Conservation (phyloP, 164 flowering plant genomes). For the Nymphaea colorata region DNA sequence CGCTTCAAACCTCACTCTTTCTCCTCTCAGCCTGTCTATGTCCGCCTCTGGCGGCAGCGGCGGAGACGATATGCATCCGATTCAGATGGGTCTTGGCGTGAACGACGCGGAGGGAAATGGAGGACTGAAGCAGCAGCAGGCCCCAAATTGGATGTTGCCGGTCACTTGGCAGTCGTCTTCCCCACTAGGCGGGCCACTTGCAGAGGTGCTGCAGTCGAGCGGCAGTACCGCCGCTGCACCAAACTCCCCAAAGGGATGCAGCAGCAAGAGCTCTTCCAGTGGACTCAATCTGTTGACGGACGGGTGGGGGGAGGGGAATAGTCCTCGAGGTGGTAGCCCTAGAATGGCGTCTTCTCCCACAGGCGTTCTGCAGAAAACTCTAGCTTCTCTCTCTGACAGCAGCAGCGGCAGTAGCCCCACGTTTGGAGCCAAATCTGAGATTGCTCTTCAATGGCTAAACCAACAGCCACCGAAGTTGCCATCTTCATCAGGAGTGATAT, state of each 20-base stretch:
- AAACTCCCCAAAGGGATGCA: conserved; percentile 14
- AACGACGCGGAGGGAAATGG: conserved; percentile 13
- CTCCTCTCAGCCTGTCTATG: conserved; percentile 50
- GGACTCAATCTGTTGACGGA: conserved; percentile 22
- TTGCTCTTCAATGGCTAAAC: conserved; percentile 29
- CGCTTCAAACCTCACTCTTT: conserved; percentile 19
- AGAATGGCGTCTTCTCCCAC: conserved; percentile 20
- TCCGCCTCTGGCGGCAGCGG: conserved; percentile 16
- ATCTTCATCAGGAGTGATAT: conserved; percentile 4
- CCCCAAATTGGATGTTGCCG: conserved; percentile 29
- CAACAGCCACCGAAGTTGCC: conserved; percentile 7
- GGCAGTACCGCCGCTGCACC: conserved; percentile 7
- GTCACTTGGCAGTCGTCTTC: conserved; percentile 32
- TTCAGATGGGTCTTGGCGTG: conserved; percentile 17
- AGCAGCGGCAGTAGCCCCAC: conserved; percentile 54
- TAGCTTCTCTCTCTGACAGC: conserved; percentile 47
- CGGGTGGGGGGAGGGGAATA: conserved; percentile 12
- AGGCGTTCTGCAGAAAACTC: conserved; percentile 38
- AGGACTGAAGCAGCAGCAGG: conserved; percentile 8
- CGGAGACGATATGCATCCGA: conserved; percentile 15
- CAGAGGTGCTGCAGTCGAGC: conserved; percentile 58
- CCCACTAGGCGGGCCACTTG: conserved; percentile 71
- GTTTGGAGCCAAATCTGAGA: conserved; percentile 21
- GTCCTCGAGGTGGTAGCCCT: background rate
- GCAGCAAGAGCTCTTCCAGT: conserved; percentile 18